These are phyloP conservation scores for Onygenales sp. DNA, from an alignment of 2,329 filamentous ascomycete genomes.

Conservation along the genomic window DNA sequence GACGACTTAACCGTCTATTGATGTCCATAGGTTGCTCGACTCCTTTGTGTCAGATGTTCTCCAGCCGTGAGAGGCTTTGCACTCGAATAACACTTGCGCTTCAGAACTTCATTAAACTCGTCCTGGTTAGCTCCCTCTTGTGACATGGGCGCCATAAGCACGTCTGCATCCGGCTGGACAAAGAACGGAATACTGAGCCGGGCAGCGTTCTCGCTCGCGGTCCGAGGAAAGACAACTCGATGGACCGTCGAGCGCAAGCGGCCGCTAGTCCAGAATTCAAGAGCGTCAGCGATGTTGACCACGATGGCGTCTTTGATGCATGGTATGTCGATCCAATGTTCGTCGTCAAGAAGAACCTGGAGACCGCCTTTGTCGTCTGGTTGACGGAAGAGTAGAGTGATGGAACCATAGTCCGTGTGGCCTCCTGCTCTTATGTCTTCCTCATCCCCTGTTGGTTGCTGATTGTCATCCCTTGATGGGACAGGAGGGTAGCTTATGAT, in stretches of 20 bases:
- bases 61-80: not conserved
- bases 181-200: constrained; percentile 1
- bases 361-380: constrained; percentile 73
- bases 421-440: constrained; percentile 73
- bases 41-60: not conserved
- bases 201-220: not conserved
- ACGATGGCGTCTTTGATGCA: constrained; percentile 40
- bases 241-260: not conserved
- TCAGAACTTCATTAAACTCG: not conserved
- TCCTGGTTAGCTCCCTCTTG: constrained; percentile 1
- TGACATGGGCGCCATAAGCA: not conserved
- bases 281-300: not conserved
- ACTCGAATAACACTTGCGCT: constrained; percentile 2
- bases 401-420: constrained; percentile 71
- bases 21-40: not conserved
- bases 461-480: not conserved
- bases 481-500: not conserved
- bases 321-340: constrained; percentile 55
- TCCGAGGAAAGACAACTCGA: not conserved
- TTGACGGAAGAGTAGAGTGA: constrained; percentile 65
- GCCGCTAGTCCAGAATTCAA: not conserved
- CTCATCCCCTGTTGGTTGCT: not conserved
- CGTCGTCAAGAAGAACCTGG: constrained; percentile 59
- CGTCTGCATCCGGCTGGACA: not conserved
- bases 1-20: not conserved